Base-by-base conservation (phyloP, 805 yeast genomes). In the Schwanniomyces vanrijiae region DNA sequence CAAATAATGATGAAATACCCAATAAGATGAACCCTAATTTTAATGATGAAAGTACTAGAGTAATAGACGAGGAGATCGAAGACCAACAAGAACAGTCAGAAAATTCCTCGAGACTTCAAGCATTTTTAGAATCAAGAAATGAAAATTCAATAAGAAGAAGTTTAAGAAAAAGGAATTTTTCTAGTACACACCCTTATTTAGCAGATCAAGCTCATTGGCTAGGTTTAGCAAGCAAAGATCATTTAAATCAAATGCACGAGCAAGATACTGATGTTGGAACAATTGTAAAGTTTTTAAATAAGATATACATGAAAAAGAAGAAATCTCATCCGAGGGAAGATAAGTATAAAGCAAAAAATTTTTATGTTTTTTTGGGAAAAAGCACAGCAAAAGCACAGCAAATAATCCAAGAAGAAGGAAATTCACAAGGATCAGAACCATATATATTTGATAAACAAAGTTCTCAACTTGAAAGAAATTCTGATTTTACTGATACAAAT, bases 201-300 rank as follows among this genome's bases (percentile, higher is more conserved):
- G 71, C 75, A 9, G 78, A 73, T 52, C 73, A 70, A 47, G 76
- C 76, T 3, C 73, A 71, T 45, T 73, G 71, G 62, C 58, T 73
- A 29, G 77, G 72, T 3, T 58, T 73, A 11, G 62, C 73, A 4
- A 60, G 65, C 35, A 49, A 59, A 10, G 68, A 64, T 38, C 63
- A 66, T 45, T 54, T 73, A 49, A 72, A 73, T 50, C 73, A 69
- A 21, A 48, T 73, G 44, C 72, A 68, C 54, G 60, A 59, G 29
- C 74, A 67, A 10, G 55, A 55, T 21, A 67, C 56, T 11, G 69
- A 71, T 35, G 57, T 69, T 25, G 64, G 64, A 21, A 55, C 52
- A 0, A 69, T 73, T 25, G 59, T 71, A 13, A 61, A 58, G 41
- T 61, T 62, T n/a, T 55, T 73, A 37, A 73, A 73, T 54, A 61